Base-by-base conservation (phyloP, 1,139 yeast genomes). In the Saccharomyces hybrid region DNA sequence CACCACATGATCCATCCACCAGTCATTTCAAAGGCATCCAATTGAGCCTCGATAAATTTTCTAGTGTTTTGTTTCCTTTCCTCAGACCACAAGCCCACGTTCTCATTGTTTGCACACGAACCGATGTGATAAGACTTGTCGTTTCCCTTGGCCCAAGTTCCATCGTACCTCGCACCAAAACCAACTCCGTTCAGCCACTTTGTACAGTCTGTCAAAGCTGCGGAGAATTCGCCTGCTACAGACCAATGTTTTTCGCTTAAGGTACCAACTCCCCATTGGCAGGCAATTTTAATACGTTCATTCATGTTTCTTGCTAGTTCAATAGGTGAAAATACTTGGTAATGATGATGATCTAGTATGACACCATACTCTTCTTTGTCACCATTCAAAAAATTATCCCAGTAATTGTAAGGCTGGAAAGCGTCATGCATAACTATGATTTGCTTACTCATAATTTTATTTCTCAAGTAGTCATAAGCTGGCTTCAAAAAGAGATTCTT, bases 1-100 rank as follows among this genome's bases (percentile, higher is more conserved):
- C 85, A 83, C 99, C 97, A 93, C 76, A 85, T 88, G 56, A 90
- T 77, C 90, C 95, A 90, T n/a, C 97, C 97, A 55, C 78, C 78
- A 48, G 81, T 78, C 62, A 76, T 77, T 62, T 84, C 89, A 64
- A 78, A 89, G 2, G 95, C 86, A 66, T 88, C 96, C 62, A 93
- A 73, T 75, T 93, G 98, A 28, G 96, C 96, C 72, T 91, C 97
- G 56, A 91, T 76, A 67, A 79, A 86, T 61, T 74, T 78, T 67
- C 96, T 82, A 25, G 86, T 82, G 62, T 84, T 75, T 16, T 66
- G 63, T 64, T 76, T 81, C 63, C 81, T 77, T 49, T 78, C 77
- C 2, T 73, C 74, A 5, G 87, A 72, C 96, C 96, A 89, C 47
- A 77, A 68, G 47, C 71, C 63, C 53, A 77, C 67, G 61, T 84